Evolutionary conservation across 2,329 filamentous ascomycete species (phyloP).

Genomic region (Whalleya microplaca): DNA sequence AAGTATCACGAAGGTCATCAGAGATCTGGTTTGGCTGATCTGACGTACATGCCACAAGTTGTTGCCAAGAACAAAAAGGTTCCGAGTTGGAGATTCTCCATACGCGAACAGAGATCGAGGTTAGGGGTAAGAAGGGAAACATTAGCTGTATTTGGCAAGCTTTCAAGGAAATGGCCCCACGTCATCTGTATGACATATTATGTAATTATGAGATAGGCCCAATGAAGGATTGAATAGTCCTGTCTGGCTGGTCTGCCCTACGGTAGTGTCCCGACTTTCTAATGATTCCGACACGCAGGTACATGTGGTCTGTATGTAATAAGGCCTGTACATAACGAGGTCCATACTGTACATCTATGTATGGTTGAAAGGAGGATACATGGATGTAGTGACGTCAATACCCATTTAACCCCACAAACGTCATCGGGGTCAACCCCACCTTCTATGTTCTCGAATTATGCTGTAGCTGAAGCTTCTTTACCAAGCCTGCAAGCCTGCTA

Average conservation of each 20-base stretch:
- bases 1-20: neutral
- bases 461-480: too few relatives aligned
- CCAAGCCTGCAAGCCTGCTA: slow-evolving; percentile 7
- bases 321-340: neutral
- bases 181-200: neutral
- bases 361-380: neutral
- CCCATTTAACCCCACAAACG: slow-evolving; percentile 22
- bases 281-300: too few relatives aligned
- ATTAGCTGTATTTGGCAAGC: too few relatives aligned
- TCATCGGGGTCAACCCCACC: slow-evolving; percentile 14
- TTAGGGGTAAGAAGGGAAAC: too few relatives aligned
- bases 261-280: too few relatives aligned
- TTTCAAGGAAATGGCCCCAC: neutral
- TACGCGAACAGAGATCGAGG: too few relatives aligned
- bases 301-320: too few relatives aligned
- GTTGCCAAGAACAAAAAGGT: neutral
- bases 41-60: neutral
- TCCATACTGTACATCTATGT: neutral
- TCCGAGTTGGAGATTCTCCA: neutral
- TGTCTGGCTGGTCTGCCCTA: neutral
- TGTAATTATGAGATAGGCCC: neutral
- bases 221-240: neutral
- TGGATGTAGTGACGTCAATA: slow-evolving; percentile 17
- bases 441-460: neutral
- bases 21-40: neutral